phyloP scores from a whole-genome alignment of 1,139 yeast species.

The Blastobotrys proliferans region DNA sequence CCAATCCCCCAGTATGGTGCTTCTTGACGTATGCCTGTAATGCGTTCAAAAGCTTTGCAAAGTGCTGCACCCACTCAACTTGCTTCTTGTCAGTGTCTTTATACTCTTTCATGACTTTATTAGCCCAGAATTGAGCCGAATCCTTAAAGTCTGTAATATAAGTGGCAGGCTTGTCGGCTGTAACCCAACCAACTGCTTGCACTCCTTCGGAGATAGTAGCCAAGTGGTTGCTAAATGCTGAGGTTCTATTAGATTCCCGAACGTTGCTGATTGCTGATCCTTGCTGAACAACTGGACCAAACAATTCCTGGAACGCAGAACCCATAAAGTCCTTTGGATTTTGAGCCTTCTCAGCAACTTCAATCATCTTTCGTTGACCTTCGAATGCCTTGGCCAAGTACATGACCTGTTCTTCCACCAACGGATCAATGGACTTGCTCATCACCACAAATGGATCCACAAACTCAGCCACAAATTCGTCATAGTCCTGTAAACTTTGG shows the following conservation, averaged over 20 bases:
- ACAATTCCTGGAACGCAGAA: constrained; percentile 45
- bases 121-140: constrained; percentile 90
- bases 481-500: constrained; percentile 41
- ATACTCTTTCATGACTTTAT: constrained; percentile 79
- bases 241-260: constrained; percentile 72
- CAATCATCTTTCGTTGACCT: constrained; percentile 55
- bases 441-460: constrained; percentile 58
- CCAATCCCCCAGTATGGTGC: constrained; percentile 74
- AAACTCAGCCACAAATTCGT: constrained; percentile 47
- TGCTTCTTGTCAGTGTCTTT: constrained; percentile 65
- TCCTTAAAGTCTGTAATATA: constrained; percentile 81
- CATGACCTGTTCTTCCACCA: constrained; percentile 59
- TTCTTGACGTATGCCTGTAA: constrained; percentile 71
- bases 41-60: constrained; percentile 59
- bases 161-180: constrained; percentile 63
- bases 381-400: constrained; percentile 55
- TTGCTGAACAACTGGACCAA: constrained; percentile 63
- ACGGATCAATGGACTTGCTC: constrained; percentile 59
- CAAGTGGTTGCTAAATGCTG: constrained; percentile 63
- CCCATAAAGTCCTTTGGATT: constrained; percentile 54
- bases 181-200: constrained; percentile 89
- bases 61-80: constrained; percentile 75
- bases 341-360: constrained; percentile 54
- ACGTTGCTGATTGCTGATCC: constrained; percentile 56
- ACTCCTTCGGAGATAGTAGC: constrained; percentile 86